A percentile compares a stretch with the other conserved stretches of the same genome.
Conservation (phyloP, 1,284 basidiomycete genomes). For the Apiotrichum brassicae region DNA sequence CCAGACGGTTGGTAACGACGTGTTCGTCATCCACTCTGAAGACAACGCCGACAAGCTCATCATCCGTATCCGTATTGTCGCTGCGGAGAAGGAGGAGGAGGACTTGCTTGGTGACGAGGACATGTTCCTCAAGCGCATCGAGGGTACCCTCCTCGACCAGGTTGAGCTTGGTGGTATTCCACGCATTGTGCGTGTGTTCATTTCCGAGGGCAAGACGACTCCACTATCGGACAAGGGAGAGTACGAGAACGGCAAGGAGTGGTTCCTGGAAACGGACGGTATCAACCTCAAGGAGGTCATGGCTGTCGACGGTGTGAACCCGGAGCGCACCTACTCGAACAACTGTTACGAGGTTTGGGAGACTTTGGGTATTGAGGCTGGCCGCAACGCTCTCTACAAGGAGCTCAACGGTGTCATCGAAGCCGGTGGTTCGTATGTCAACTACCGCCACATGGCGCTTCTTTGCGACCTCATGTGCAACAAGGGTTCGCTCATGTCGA, state of each 20-base stretch:
- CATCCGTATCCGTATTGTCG: constrained; percentile 90
- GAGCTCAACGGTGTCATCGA: constrained; percentile 93
- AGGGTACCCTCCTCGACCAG: constrained; percentile 94
- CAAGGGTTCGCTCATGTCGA: constrained; percentile 91
- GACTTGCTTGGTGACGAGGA: constrained; percentile 82
- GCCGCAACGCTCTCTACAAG: constrained; percentile 84
- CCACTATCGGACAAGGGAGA: constrained; percentile 57
- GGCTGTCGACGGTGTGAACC: constrained; percentile 91
- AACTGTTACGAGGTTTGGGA: constrained; percentile 94
- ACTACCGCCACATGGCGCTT: constrained; percentile 92
- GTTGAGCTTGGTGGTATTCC: constrained; percentile 90
- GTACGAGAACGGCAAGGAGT: constrained; percentile 62
- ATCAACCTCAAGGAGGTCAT: constrained; percentile 91
- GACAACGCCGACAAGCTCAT: constrained; percentile 97
- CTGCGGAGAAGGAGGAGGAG: constrained; percentile 84
- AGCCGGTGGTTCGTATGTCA: constrained; percentile 99
- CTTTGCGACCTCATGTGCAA: constrained; percentile 99
- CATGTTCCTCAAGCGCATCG: constrained; percentile 90
- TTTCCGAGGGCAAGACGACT: constrained; percentile 77
- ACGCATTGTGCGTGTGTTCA: constrained; percentile 87
- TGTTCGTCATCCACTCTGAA: constrained; percentile 98
- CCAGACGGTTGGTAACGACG: constrained; percentile 89
- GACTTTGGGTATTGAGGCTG: constrained; percentile 97
- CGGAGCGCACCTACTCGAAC: constrained; percentile 88
- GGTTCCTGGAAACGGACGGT: constrained; percentile 97